Evolutionary conservation across 2,329 filamentous ascomycete genomes (phyloP).

Genomic region (Nemania sp.): DNA sequence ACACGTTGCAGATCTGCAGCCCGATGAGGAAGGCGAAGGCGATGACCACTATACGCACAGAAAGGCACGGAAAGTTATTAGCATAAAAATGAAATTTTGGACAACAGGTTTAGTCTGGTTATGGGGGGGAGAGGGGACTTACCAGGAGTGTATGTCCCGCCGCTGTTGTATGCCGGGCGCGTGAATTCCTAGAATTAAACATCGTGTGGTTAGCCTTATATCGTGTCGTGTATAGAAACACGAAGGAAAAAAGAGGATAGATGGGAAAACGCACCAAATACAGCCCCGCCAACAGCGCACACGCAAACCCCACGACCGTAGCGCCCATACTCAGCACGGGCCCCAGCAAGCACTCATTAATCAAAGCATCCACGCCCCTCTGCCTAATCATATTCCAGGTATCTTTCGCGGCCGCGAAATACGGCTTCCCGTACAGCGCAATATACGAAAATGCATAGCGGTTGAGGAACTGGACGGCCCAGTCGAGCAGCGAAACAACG

Average conservation of each 20-base stretch:
- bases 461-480: slow-evolving; percentile 87
- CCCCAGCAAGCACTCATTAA: slow-evolving; percentile 84
- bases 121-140: no score
- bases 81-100: no score
- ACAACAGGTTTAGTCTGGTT: no score
- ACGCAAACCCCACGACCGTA: slow-evolving; percentile 81
- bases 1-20: slow-evolving; percentile 84
- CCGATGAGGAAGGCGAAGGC: slow-evolving; percentile 77
- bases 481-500: slow-evolving; percentile 76
- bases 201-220: slow-evolving; percentile 6
- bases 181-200: slow-evolving; percentile 31
- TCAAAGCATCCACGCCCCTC: slow-evolving; percentile 84
- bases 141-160: slow-evolving; percentile 36
- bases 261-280: slow-evolving; percentile 75
- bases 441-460: slow-evolving; percentile 93
- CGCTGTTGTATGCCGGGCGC: slow-evolving; percentile 31
- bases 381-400: slow-evolving; percentile 90
- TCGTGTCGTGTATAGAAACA: background rate
- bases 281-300: slow-evolving; percentile 80
- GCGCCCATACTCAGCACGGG: slow-evolving; percentile 60
- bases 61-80: background rate
- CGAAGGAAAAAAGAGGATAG: slow-evolving; percentile 61
- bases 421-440: slow-evolving; percentile 87
- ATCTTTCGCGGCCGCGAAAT: slow-evolving; percentile 83
- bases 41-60: slow-evolving; percentile 31